phyloP scores from a whole-genome alignment of 23 red algal genomes.

The Chondrus crispus region DNA sequence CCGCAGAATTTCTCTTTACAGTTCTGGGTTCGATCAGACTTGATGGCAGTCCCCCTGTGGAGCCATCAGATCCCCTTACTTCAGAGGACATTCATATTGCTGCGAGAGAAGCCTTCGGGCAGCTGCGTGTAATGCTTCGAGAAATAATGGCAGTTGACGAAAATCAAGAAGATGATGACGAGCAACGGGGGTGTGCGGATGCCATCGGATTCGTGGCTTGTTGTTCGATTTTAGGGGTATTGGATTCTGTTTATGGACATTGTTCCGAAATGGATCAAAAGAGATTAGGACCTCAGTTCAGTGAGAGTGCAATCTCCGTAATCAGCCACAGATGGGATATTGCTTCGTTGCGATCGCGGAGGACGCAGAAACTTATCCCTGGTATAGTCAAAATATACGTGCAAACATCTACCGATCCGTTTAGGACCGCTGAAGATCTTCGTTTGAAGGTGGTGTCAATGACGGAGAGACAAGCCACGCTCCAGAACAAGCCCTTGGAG shows the following conservation, averaged over 20 bases:
- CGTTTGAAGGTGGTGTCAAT: constrained; percentile 10
- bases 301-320: constrained; percentile 7
- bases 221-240: constrained; percentile 18
- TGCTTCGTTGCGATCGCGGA: constrained; percentile 4
- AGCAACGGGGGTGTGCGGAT: not conserved
- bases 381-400: constrained; percentile 46
- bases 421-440: constrained; percentile 5
- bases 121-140: not conserved
- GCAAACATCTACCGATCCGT: constrained; percentile 28
- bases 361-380: constrained; percentile 45
- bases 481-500: not conserved
- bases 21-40: constrained; percentile 37
- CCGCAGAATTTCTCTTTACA: constrained; percentile 41
- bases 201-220: constrained; percentile 37
- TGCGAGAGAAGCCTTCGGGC: constrained; percentile 36
- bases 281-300: constrained; percentile 12
- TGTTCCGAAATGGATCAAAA: constrained; percentile 24
- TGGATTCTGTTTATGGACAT: constrained; percentile 39
- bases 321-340: constrained; percentile 26
- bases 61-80: constrained; percentile 50
- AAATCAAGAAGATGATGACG: constrained; percentile 14
- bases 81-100: constrained; percentile 38
- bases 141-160: not conserved
- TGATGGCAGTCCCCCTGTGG: constrained; percentile 6
- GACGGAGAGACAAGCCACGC: not conserved